phyloP scores from a whole-genome alignment of 805 yeast species.

The Saccharomycopsis vini region DNA sequence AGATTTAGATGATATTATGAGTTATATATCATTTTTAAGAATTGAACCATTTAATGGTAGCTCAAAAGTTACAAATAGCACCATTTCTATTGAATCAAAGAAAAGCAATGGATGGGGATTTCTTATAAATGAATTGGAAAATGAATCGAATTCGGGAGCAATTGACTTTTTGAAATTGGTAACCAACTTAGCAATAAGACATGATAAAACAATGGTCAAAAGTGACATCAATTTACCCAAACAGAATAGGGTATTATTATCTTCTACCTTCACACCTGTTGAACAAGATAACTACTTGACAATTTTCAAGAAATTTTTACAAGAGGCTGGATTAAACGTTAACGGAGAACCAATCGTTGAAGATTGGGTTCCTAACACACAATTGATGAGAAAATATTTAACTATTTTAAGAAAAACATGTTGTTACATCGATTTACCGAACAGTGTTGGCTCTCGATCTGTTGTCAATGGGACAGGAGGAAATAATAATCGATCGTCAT shows the following conservation, averaged over 20 bases:
- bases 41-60: constrained; percentile 51
- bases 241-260: constrained; percentile 60
- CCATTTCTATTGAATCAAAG: constrained; percentile 13
- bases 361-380: constrained; percentile 39
- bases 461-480: constrained; percentile 23
- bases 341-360: constrained; percentile 40
- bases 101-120: constrained; percentile 16
- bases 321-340: constrained; percentile 44
- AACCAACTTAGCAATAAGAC: constrained; percentile 53
- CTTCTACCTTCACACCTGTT: constrained; percentile 69
- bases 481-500: constrained; percentile 24
- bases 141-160: constrained; percentile 21
- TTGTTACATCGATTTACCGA: constrained; percentile 59
- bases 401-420: constrained; percentile 66
- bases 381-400: constrained; percentile 60
- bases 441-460: constrained; percentile 13
- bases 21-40: constrained; percentile 60
- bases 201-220: constrained; percentile 76
- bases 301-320: constrained; percentile 49
- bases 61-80: constrained; percentile 19
- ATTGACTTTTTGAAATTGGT: constrained; percentile 46
- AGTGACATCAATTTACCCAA: constrained; percentile 71
- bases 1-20: constrained; percentile 56
- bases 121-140: constrained; percentile 5
- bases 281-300: constrained; percentile 80